Base-by-base conservation (phyloP, 495 filamentous ascomycete genomes). In the Penicillium chermesinum region DNA sequence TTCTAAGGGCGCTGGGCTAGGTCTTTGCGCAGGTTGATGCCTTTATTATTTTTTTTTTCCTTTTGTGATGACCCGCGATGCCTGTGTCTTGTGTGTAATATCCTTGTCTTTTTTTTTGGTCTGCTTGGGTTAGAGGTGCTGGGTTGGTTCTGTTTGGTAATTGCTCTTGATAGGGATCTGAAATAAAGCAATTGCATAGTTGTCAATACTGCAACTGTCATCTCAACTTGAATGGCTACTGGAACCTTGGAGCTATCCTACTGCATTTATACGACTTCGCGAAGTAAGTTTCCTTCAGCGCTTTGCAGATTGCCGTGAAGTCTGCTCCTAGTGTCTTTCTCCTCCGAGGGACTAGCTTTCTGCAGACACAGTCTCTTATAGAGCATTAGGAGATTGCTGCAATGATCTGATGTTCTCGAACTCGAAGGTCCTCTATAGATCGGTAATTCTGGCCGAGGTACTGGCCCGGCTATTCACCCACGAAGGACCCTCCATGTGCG, bases 21-120 rank as follows among this genome's bases (percentile, higher is more conserved):
- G 9, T 22, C n/a, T n/a, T n/a, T 41, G 1, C 5, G 19, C 39
- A 30, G 27, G 42, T 6, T 12, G 30, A 34, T n/a, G 0, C 8
- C 7, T 39, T 32, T 14, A 15, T 34, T 33, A 19, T 40, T 37
- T 13, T 43, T 44, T 41, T 13, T 50, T 50, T 51, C 54, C 46
- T 53, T 48, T 54, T 56, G 43, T 56, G 17, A 58, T 58, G 55
- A 57, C 64, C 53, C 48, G 52, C 50, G 34, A 65, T 59, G 61
- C 45, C 53, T 56, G 49, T 38, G 46, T 50, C 25, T 49, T 15
- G 41, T 18, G 38, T 15, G 45, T 53, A 15, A 45, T 49, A 30
- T 42, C 52, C 13, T 50, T 59, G 50, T 54, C 27, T 44, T 50
- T 21, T 33, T 30, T 54, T 46, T 18, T 48, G 40, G 18, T 38